Percentiles rank a stretch among this genome's conserved stretches.
Conservation (phyloP, 306 rosid species). For the Potentilla sterilis region DNA sequence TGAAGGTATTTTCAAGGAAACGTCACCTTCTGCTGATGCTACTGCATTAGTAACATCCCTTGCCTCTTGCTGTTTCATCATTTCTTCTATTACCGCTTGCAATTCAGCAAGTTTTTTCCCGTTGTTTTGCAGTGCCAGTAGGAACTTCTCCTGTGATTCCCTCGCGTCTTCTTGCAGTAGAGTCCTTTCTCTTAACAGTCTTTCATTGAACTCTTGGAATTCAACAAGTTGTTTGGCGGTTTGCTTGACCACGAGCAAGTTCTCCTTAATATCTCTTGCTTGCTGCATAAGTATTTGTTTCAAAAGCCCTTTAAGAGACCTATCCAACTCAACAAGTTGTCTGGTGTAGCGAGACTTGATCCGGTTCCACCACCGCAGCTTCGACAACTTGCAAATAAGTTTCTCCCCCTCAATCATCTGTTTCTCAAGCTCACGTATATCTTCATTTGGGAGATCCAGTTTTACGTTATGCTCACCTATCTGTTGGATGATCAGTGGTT, state of each 20-base stretch:
- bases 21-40: neutral
- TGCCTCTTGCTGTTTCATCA: neutral
- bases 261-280: neutral
- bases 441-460: neutral
- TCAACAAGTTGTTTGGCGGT: neutral
- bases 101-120: neutral
- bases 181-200: neutral
- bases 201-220: neutral
- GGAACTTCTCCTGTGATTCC: neutral
- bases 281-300: neutral
- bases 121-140: neutral
- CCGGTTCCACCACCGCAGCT: neutral
- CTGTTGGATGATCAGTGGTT: neutral
- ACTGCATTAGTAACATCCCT: neutral
- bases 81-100: neutral
- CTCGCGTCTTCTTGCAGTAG: neutral
- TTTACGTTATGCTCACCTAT: neutral
- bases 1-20: neutral
- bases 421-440: neutral
- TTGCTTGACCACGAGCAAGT: neutral
- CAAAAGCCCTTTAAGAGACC: neutral
- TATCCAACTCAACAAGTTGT: neutral
- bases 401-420: neutral
- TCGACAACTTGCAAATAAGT: neutral
- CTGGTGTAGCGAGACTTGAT: neutral